Base-by-base conservation (phyloP, 352 stramenopile species). In the Phytophthora pisi region DNA sequence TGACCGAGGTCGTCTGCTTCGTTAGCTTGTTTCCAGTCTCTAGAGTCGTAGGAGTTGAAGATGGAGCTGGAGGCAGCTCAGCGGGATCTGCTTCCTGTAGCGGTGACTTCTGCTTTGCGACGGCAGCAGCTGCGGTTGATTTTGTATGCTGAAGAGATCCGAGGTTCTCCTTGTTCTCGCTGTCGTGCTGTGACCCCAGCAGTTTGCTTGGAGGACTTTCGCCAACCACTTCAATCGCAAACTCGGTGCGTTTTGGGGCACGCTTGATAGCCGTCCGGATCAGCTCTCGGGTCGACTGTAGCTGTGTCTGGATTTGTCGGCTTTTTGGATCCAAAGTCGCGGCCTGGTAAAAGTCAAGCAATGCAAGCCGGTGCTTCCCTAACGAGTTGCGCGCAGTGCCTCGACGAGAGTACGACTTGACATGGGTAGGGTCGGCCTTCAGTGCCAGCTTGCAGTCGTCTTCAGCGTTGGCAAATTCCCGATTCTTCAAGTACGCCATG, bases 401-500 rank as follows among this genome's bases (percentile, higher is more conserved):
- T 63, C 95, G 75, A 15, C 93, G 84, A 1, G 77, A 77, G 36
- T 87, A 85, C 15, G 92, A 96, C 61, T 98, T 98, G 30, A 89
- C 62, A 68, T 98, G 95, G 11, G 26, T 70, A 4, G 79, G 61
- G 49, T 98, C 91, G 13, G 93, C 66, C 30, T 81, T 74, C n/a
- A 98, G 58, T 13, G 92, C 90, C 18, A 83, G 52, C n/a, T 81
- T 87, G 64, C 92, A 98, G 76, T 98, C 95, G 28, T 90, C 75
- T 66, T 98, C 90, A n/a, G 93, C 93, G 52, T 91, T 89, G 5
- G 74, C 72, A 70, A 90, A 96, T 61, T 97, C 80, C 28, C 83
- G 78, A 51, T 97, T 93, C 74, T 96, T 95, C 57, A 98, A 64
- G 38, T 91, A 88, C 7, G 86, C 90, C 82, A 98, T 96, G 16